Conservation (phyloP, 208 protist genomes). For the Hexamita inflata region DNA sequence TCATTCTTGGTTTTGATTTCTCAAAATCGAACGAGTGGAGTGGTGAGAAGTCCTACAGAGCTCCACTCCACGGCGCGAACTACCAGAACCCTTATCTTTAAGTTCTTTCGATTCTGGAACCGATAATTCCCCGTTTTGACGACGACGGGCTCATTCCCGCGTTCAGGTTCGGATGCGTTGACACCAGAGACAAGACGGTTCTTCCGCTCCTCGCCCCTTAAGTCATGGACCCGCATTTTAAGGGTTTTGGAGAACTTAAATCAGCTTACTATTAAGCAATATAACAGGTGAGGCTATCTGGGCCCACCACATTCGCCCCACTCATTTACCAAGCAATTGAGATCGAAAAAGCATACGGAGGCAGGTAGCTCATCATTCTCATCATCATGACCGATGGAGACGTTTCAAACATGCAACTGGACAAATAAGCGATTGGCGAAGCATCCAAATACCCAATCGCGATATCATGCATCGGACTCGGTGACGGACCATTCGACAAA, state of each 20-base stretch:
- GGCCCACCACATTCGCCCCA: conserved; percentile 28
- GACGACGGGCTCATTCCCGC: conserved; percentile 35
- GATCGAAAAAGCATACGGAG: neutral
- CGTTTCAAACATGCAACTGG: conserved; percentile 6
- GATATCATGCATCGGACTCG: conserved; percentile 33
- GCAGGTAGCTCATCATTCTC: conserved; percentile 21
- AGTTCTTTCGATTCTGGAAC: conserved; percentile 31
- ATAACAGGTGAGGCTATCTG: neutral
- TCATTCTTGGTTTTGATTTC: conserved; percentile 35
- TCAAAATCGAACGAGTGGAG: conserved; percentile 37
- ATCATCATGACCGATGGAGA: conserved; percentile 32
- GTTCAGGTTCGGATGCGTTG: conserved; percentile 21
- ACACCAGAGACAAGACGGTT: neutral
- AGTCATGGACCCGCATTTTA: neutral
- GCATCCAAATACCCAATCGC: conserved; percentile 40
- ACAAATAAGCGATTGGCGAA: conserved; percentile 36
- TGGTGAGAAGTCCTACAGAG: conserved; percentile 31
- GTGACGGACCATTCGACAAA: conserved; percentile 40
- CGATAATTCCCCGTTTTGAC: conserved; percentile 33
- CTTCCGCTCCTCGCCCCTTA: neutral
- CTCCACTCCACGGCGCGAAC: conserved; percentile 23
- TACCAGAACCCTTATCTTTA: conserved; percentile 32
- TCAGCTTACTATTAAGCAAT: neutral
- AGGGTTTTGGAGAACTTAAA: neutral
- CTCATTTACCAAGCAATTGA: conserved; percentile 14